Evolutionary conservation across 805 yeast species (phyloP).

Genomic region (Scheffersomyces ergatensis): DNA sequence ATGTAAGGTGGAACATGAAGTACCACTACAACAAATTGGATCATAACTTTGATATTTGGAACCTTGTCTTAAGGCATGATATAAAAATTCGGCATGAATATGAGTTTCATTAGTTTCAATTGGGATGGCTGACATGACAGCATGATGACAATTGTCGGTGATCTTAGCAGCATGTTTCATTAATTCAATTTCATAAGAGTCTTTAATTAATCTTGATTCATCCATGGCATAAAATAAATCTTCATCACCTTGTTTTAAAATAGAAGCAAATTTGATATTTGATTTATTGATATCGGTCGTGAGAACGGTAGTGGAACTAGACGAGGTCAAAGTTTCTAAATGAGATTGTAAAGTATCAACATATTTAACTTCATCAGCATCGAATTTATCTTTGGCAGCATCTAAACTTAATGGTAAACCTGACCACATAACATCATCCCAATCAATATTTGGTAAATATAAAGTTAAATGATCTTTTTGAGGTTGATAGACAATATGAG

Average conservation of each 20-base stretch:
- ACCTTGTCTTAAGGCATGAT: slow-evolving; percentile 93
- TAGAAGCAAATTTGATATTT: slow-evolving; percentile 31
- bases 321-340: slow-evolving; percentile 23
- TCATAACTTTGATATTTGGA: slow-evolving; percentile 87
- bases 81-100: slow-evolving; percentile 91
- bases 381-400: slow-evolving; percentile 63
- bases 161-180: slow-evolving; percentile 80
- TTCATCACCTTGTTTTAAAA: slow-evolving; percentile 42
- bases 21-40: slow-evolving; percentile 94
- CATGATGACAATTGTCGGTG: slow-evolving; percentile 83
- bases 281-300: slow-evolving; percentile 59
- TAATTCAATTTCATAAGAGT: slow-evolving; percentile 71
- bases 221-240: slow-evolving; percentile 71
- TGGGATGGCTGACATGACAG: slow-evolving; percentile 91
- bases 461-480: slow-evolving; percentile 56
- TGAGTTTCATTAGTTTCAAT: slow-evolving; percentile 87
- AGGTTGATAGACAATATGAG: slow-evolving; percentile 61
- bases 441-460: slow-evolving; percentile 79
- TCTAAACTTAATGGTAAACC: slow-evolving; percentile 75
- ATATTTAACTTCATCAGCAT: slow-evolving; percentile 80
- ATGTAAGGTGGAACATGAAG: slow-evolving; percentile 87
- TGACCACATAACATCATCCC: slow-evolving; percentile 95
- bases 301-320: slow-evolving; percentile 27
- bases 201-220: slow-evolving; percentile 84
- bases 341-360: slow-evolving; percentile 45